Base-by-base conservation (phyloP, 2,329 filamentous ascomycete genomes). In the Xylaria sp. region DNA sequence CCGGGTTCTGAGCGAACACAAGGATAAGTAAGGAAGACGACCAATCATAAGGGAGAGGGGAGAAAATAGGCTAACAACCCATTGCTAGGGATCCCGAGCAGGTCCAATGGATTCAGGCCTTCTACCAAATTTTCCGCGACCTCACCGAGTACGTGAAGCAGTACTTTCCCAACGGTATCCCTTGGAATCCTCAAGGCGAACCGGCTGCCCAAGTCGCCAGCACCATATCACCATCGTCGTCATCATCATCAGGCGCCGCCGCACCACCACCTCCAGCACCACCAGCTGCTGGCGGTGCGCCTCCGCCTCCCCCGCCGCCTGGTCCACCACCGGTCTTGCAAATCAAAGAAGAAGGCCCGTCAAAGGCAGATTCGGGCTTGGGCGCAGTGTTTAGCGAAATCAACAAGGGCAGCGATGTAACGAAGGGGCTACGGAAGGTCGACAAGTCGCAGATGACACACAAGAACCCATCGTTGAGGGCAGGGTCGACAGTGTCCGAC, bases 371-470 rank as follows among this genome's bases (percentile, higher is more conserved):
- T 8, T 80, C 86, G 32, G 94, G 95, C 64, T 89, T 97, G 80
- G 89, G 90, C 25, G 94, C 95, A 28, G 94, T 99, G 2, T 99
- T 99, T 79, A 91, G 91, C 46, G 92, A 97, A 72, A 84, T 99
- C 61, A 98, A 98, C 82, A 91, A 91, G 78, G 96, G 96, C 65
- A 89, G 93, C 68, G 86, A 88, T n/a, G 93, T 99, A 67, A 99
- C 96, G 4, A 90, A 93, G 72, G 90, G 92, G 36, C 86, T 99
- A 41, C 91, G 92, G 73, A 99, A 97, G 84, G 96, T 99, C 58
- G 95, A 97, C 82, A 91, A 91, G 78, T 96, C 92, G 62, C 87
- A 98, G 80, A 97, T 97, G 95, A 99, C 96, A 68, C 96, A 99
- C 83, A 98, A 98, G 85, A 99, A 99, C 81, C 96, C 96, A 15